A percentile compares a stretch with the other conserved stretches of the same genome.
These are phyloP conservation scores for Colletotrichum lindemuthianum DNA, from an alignment of 2,329 filamentous ascomycete genomes.

Conservation along the genomic window DNA sequence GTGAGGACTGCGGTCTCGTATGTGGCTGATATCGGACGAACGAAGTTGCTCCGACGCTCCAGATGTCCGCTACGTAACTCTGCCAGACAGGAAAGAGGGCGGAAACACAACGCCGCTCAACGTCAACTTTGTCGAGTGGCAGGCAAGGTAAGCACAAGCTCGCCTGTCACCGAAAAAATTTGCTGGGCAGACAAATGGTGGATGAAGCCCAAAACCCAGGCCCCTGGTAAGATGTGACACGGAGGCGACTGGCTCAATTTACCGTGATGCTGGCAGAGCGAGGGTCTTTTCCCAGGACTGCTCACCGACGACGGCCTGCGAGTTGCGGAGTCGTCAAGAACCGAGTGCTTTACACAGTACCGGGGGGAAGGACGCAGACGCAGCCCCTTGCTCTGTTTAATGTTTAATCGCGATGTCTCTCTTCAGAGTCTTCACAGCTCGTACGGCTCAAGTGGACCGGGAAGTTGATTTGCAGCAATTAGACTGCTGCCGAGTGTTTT, in stretches of 20 bases:
- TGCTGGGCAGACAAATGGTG: constrained; percentile 16
- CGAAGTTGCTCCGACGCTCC: too few relatives aligned
- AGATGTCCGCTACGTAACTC: too few relatives aligned
- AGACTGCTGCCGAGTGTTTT: constrained; percentile 6
- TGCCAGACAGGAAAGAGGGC: too few relatives aligned
- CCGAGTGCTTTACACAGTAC: too few relatives aligned
- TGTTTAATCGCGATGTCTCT: not conserved
- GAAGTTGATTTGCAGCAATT: constrained; percentile 24
- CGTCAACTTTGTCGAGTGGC: not conserved
- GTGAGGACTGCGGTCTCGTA: not conserved
- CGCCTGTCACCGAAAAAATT: constrained; percentile 1
- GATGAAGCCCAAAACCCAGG: constrained; percentile 23
- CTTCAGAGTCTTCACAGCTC: constrained; percentile 15
- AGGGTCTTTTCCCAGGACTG: not conserved
- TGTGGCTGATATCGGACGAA: too few relatives aligned
- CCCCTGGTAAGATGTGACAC: constrained; percentile 19
- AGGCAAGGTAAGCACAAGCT: not conserved
- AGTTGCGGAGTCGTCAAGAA: too few relatives aligned
- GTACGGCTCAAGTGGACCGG: constrained; percentile 20
- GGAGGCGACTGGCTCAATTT: constrained; percentile 4
- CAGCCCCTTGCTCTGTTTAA: not conserved
- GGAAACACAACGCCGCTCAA: too few relatives aligned
- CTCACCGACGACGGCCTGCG: not conserved
- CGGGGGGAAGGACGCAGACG: too few relatives aligned
- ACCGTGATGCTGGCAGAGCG: not conserved